Base-by-base conservation (phyloP, 2,329 filamentous ascomycete species). In the Zalaria sp. region DNA sequence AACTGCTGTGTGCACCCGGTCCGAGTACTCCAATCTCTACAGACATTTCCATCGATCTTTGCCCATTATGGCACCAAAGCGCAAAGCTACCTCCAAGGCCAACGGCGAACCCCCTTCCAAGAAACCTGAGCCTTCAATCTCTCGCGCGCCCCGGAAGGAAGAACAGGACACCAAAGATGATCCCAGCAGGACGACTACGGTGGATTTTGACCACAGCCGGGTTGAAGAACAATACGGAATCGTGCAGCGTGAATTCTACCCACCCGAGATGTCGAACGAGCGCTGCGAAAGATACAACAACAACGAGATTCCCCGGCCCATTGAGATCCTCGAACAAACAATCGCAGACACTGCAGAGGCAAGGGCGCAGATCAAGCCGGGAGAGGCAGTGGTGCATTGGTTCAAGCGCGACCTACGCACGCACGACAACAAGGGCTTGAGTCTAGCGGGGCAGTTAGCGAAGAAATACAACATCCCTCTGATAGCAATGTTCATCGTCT, bases 361-460 rank as follows among this genome's bases (percentile, higher is more conserved):
- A 31, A 71, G 83, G 5, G 64, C 68, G 27, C 59, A 63, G 1
- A 69, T 82, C 8, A 47, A 62, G 1, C 63, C 70, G 0, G 73
- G 73, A 27, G 65, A 74, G 26, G 75, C 79, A 0, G 80, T 93
- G 0, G 74, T 93, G 0, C 84, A 93, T 61, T 94, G 87, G 87
- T 94, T 89, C 67, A 93, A 91, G 62, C 77, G 75, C 53, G 88
- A 94, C 57, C 62, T 93, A 39, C 73, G 87, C 3, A 68, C 73
- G 2, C 59, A 63, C 0, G 88, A 95, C 57, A 94, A 93, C 57
- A 80, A 73, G 5, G 75, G 75, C 0, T 60, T 94, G 25, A 70
- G 73, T 29, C 60, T 78, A 46, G 87, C 87, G 0, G 77, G 73
- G 42, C 63, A 77, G 43, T 69, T 71, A 38, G 84, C 86, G 1